Evolutionary conservation across 169 alveolate genomes (phyloP), one percentile per base, ranked within the genome.

Genomic region (Plasmodium ovale): DNA sequence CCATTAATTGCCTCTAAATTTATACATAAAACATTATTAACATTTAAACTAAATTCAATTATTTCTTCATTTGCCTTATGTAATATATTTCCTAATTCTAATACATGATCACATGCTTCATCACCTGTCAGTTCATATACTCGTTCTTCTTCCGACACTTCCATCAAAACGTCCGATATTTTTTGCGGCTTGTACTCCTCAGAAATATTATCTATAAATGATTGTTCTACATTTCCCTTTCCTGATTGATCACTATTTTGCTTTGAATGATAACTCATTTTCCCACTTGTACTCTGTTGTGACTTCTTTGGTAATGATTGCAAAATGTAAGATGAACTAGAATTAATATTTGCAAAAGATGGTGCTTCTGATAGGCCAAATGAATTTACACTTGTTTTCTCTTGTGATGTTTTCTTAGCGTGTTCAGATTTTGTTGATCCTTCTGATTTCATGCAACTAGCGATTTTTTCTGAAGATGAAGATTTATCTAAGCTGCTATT

Each of bases 51-150:
- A 31, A 12, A 6, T 9, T 42, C 19, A 12, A 60, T 10, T 1
- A 53, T 60, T 60, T 60, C 31, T 60, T 60, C 77, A 74, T 60
- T 74, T 12, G 74, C 31, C 0, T 56, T 23, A 35, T 74, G n/a
- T 74, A 47, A 19, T 27, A 74, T 60, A 25, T 74, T 51, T 31
- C 88, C 88, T 74, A 74, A 31, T 21, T 27, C 44, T 12, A 74
- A 0, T 12, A 37, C 14, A 27, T 6, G 2, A 60, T 59, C 74
- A 42, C 88, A 74, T 74, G 73, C 65, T 53, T 74, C 88, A 59
- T 70, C 44, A 4, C 65, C 84, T 19, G 54, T 70, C 62, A 70
- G 25, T 31, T 62, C 67, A n/a, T 72, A 72, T 23, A 33, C 1
- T 42, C 56, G 51, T 31, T 16, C 54, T 47, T 56, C 68, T 16